A percentile compares a stretch with the other conserved stretches of the same genome.
Conservation (phyloP, 1,139 yeast genomes). For the Yamadazyma triangularis region DNA sequence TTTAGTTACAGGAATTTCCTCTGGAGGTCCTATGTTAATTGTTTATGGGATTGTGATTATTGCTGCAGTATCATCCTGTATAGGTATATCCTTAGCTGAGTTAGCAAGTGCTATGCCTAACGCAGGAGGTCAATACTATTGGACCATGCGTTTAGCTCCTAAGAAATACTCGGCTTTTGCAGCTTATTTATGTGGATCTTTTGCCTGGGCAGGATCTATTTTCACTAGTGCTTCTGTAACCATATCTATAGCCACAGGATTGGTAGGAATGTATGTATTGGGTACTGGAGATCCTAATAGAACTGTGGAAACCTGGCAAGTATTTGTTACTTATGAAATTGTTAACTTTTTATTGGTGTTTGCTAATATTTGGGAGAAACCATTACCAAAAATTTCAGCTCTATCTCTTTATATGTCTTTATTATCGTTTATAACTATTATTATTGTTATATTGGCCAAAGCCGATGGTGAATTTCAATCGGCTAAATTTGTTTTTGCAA, state of each 20-base stretch:
- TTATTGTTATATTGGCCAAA: constrained; percentile 51
- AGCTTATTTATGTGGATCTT: constrained; percentile 50
- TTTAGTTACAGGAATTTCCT: constrained; percentile 54
- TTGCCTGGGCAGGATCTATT: constrained; percentile 56
- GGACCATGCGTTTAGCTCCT: constrained; percentile 57
- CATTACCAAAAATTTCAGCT: constrained; percentile 50
- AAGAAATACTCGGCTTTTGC: constrained; percentile 38
- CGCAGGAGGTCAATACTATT: constrained; percentile 65
- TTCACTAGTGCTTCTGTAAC: constrained; percentile 60
- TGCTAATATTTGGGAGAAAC: constrained; percentile 55
- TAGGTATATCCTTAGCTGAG: constrained; percentile 43
- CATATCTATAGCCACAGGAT: constrained; percentile 41
- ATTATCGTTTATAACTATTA: constrained; percentile 48
- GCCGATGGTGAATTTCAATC: constrained; percentile 45
- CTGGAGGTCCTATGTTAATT: constrained; percentile 65
- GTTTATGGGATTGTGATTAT: constrained; percentile 63
- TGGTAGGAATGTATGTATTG: constrained; percentile 54
- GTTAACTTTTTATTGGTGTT: constrained; percentile 37
- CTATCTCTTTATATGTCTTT: constrained; percentile 53
- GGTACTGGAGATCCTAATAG: constrained; percentile 32
- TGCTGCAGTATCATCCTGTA: constrained; percentile 39
- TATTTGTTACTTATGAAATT: constrained; percentile 47
- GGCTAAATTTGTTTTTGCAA: constrained; percentile 57
- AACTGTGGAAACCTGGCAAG: constrained; percentile 50
- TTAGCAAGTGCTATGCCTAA: constrained; percentile 53